Conservation (phyloP, 1,284 basidiomycete species). For the Leccinum ponderosum region DNA sequence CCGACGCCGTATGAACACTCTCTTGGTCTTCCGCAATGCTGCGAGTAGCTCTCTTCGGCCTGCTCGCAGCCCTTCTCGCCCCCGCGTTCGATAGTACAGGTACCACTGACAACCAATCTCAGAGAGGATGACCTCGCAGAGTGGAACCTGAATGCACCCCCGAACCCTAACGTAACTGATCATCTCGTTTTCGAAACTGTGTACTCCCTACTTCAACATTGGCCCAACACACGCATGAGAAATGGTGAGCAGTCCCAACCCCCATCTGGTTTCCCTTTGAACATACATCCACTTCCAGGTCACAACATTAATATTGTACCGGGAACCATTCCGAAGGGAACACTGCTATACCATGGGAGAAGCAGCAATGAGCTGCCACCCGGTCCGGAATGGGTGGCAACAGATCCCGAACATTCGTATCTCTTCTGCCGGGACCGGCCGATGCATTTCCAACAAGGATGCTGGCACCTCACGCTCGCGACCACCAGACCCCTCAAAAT, state of each 20-base stretch:
- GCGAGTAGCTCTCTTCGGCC: neutral
- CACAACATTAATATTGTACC: slow-evolving; percentile 44
- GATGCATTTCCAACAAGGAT: slow-evolving; percentile 15
- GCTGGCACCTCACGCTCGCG: slow-evolving; percentile 41
- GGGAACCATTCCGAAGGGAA: slow-evolving; percentile 41
- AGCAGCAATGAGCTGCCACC: slow-evolving; percentile 28
- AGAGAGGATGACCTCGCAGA: neutral
- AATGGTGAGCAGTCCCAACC: slow-evolving; percentile 36
- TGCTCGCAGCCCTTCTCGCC: neutral
- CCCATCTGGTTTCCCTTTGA: neutral
- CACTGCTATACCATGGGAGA: slow-evolving; percentile 43
- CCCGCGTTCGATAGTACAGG: slow-evolving; percentile 10
- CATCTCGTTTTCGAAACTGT: slow-evolving; percentile 33
- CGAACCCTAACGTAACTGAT: slow-evolving; percentile 20
- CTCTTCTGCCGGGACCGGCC: slow-evolving; percentile 33
- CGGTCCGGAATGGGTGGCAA: slow-evolving; percentile 42
- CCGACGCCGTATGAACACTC: no score
- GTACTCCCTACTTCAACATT: slow-evolving; percentile 42
- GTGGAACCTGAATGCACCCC: slow-evolving; percentile 22
- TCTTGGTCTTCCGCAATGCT: slow-evolving; percentile 4
- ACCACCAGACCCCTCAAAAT: slow-evolving; percentile 39
- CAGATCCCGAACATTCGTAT: slow-evolving; percentile 45
- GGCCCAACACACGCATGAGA: slow-evolving; percentile 51
- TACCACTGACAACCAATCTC: slow-evolving; percentile 4
- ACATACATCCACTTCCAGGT: slow-evolving; percentile 24